These are phyloP conservation scores for Amauroascus verrucosus DNA, from an alignment of 2,329 filamentous ascomycete species.

Conservation along the genomic window DNA sequence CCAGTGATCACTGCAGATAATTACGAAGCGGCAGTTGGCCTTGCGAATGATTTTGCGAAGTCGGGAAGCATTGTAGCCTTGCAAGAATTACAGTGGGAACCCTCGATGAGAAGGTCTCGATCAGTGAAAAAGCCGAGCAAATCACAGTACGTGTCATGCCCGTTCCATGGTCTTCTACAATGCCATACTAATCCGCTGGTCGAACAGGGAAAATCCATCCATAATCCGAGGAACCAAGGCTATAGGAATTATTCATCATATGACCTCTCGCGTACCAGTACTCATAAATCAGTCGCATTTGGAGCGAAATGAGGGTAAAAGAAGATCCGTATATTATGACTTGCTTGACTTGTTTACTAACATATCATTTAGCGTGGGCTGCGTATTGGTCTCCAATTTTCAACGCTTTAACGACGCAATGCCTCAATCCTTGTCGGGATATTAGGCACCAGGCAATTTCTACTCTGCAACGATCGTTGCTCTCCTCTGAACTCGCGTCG, in stretches of 20 bases:
- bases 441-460: conserved; percentile 82
- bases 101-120: conserved; percentile 42
- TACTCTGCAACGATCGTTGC: conserved; percentile 71
- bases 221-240: conserved; percentile 71
- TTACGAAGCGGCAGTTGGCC: conserved; percentile 73
- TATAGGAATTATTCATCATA: conserved; percentile 67
- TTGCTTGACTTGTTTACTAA: conserved; percentile 17
- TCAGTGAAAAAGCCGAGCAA: conserved; percentile 41
- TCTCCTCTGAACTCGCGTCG: conserved; percentile 76
- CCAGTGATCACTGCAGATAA: conserved; percentile 89
- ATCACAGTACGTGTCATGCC: conserved; percentile 41
- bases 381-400: conserved; percentile 97
- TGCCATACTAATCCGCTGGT: conserved; percentile 17
- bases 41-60: conserved; percentile 83
- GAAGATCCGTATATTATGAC: conserved; percentile 1
- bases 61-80: conserved; percentile 63
- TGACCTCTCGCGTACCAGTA: conserved; percentile 70
- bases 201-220: conserved; percentile 54
- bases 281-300: conserved; percentile 90
- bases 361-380: conserved; percentile 63
- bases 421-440: conserved; percentile 86
- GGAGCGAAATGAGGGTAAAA: conserved; percentile 70
- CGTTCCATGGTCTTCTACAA: conserved; percentile 9
- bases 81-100: conserved; percentile 59
- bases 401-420: conserved; percentile 75